A percentile compares a stretch with the other conserved stretches of the same genome.
phyloP scores from a whole-genome alignment of 2,329 filamentous ascomycete genomes.

The Penicillium glabrum region DNA sequence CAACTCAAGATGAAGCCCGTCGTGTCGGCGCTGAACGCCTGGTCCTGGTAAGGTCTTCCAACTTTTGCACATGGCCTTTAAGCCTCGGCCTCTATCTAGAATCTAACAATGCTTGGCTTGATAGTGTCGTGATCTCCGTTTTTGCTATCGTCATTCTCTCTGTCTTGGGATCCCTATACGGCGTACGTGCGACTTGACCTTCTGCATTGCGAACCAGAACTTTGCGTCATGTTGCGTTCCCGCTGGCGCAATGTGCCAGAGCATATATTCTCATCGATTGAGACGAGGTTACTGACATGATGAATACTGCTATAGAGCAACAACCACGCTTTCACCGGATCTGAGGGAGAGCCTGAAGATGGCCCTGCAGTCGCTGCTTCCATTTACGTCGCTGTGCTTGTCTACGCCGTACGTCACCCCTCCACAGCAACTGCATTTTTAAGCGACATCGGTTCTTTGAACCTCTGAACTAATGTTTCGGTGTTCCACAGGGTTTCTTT shows the following conservation, averaged over 20 bases:
- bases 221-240: neutral
- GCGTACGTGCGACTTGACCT: constrained; percentile 46
- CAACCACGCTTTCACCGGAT: constrained; percentile 82
- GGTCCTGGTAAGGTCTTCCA: constrained; percentile 72
- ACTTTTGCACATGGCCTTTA: neutral
- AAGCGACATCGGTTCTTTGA: neutral
- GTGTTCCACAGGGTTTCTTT: constrained; percentile 68
- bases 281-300: constrained; percentile 6
- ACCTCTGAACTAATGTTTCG: constrained; percentile 14
- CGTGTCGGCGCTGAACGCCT: constrained; percentile 87
- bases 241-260: neutral
- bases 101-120: constrained; percentile 10
- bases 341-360: constrained; percentile 67
- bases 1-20: constrained; percentile 80
- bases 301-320: constrained; percentile 48
- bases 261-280: neutral
- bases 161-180: constrained; percentile 70
- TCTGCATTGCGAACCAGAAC: neutral
- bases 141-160: constrained; percentile 67
- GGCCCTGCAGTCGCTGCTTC: constrained; percentile 77
- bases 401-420: constrained; percentile 73
- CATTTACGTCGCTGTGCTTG: constrained; percentile 81
- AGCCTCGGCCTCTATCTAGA: neutral
- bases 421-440: neutral
- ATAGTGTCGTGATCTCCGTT: constrained; percentile 64